Conservation (phyloP, 257 asterid genomes). For the Penstemon eatonii region DNA sequence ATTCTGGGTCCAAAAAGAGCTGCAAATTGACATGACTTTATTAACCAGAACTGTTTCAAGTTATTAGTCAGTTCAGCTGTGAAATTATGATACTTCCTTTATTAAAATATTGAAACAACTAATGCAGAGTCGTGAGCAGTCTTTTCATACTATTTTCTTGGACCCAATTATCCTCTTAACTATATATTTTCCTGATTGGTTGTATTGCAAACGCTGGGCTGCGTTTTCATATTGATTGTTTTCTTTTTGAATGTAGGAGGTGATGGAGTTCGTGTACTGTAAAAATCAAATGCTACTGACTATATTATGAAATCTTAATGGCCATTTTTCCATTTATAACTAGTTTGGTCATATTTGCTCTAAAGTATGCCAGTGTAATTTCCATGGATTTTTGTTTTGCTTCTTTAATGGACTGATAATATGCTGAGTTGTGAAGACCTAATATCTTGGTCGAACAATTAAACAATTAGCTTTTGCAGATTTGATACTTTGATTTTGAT, state of each 20-base stretch:
- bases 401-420: background rate
- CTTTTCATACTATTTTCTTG: background rate
- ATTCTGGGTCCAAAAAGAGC: background rate
- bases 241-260: background rate
- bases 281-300: background rate
- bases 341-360: background rate
- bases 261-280: background rate
- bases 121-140: background rate
- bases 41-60: background rate
- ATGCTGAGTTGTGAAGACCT: background rate
- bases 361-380: background rate
- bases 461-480: background rate
- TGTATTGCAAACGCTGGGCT: constrained; percentile 8
- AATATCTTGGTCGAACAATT: too few species aligned
- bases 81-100: background rate
- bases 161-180: constrained; percentile 3
- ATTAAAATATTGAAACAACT: background rate
- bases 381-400: background rate
- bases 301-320: background rate
- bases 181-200: background rate
- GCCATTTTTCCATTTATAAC: background rate
- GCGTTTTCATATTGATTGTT: background rate
- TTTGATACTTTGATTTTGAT: background rate
- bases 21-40: background rate
- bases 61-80: too few species aligned